Evolutionary conservation across 1,284 basidiomycete species (phyloP).

Genomic region (Cryptococcus sp.): DNA sequence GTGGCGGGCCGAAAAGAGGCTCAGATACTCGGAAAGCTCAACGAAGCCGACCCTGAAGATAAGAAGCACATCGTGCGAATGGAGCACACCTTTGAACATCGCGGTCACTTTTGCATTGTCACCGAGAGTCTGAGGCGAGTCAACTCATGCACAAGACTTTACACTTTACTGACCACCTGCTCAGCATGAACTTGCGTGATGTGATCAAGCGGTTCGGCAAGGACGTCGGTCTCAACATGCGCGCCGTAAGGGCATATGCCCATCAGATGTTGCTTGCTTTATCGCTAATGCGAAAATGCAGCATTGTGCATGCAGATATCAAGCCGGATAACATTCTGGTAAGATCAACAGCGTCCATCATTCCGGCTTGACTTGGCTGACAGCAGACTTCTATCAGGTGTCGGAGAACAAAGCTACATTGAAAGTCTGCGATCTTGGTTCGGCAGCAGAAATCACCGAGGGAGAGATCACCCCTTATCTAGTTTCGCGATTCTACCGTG

Average conservation of each 20-base stretch:
- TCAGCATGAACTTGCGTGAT: conserved; percentile 95
- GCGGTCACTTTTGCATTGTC: conserved; percentile 93
- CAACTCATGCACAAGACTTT: not conserved
- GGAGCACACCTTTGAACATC: conserved; percentile 92
- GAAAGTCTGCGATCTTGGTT: conserved; percentile 95
- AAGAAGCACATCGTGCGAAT: conserved; percentile 93
- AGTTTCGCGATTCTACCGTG: conserved; percentile 96
- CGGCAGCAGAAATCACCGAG: conserved; percentile 88
- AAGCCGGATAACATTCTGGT: conserved; percentile 96
- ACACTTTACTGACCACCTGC: conserved; percentile 9
- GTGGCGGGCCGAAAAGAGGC: conserved; percentile 93
- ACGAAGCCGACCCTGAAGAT: conserved; percentile 88
- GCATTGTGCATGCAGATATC: conserved; percentile 97
- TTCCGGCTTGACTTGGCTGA: not conserved
- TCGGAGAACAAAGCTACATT: conserved; percentile 91
- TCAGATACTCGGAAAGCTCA: conserved; percentile 81
- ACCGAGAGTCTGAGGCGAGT: conserved; percentile 88
- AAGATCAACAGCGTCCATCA: conserved; percentile 38
- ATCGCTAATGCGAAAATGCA: conserved; percentile 79
- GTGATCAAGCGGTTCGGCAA: conserved; percentile 99
- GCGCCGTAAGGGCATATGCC: conserved; percentile 95
- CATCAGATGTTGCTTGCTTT: conserved; percentile 92
- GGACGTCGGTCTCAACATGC: conserved; percentile 93
- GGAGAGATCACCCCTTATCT: conserved; percentile 95
- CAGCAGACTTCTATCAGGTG: conserved; percentile 60